Evolutionary conservation across 257 asterid genomes (phyloP), one percentile per base, ranked within the genome.

Genomic region (Solanum rostratum): DNA sequence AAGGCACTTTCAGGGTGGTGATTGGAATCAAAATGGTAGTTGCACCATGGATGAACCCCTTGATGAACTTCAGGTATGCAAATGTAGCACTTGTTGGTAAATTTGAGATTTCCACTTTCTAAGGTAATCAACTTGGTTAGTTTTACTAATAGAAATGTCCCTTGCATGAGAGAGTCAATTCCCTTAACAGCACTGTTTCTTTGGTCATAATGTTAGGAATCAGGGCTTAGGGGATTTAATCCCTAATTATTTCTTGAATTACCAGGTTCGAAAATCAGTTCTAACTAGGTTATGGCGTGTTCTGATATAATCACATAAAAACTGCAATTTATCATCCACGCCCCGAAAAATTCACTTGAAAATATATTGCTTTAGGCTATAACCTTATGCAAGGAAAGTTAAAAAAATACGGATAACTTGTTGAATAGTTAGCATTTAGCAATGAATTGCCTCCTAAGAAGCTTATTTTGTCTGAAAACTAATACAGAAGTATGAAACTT

Each of bases 11-110:
- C 93, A 93, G 13, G 98, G 99, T 52, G 99, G 99, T 14, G 98
- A 96, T 3, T 95, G 99, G 98, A 93, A 96, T 90, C 97, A 93
- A 80, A 96, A 96, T 55, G 98, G 99, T n/a, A 95, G 98, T 87
- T 96, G 99, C 87, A 82, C 94, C 88, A 89, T 93, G 73, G 87
- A 90, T 43, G 92, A 92, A 68, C 98, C 94, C 83, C 97, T 96
- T 45, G 90, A 91, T 57, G 93, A 93, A 87, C 85, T 55, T 81
- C 96, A 95, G 99, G 99, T 94, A 85, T 78, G 83, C 59, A 19
- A 53, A 29, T 18, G 24, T 66, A 7, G 15, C 52, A 45, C 13
- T 7, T 66, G 18, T 76, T 16, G 80, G 27, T 50, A 5, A 50
- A 78, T 15, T 78, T 78, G 45, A 78, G 22, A 50, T 29, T 78